A percentile compares a stretch with the other conserved stretches of the same genome.
These are phyloP conservation scores for Pythium phragmitis DNA, from an alignment of 352 stramenopile species.

Conservation along the genomic window DNA sequence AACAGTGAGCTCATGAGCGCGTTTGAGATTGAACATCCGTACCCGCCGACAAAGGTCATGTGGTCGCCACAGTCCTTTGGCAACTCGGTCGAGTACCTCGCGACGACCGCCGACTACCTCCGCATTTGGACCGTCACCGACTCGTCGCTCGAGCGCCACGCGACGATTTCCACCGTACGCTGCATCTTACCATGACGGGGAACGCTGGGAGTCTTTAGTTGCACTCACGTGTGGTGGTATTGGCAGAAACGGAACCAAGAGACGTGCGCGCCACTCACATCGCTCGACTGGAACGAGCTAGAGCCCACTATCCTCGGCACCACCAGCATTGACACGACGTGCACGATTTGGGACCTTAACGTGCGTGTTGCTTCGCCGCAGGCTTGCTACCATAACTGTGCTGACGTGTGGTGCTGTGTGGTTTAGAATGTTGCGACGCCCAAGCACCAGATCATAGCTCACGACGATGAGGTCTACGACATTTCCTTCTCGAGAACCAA, in stretches of 20 bases:
- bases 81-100: conserved; percentile 64
- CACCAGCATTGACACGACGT: conserved; percentile 97
- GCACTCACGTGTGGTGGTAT: not conserved
- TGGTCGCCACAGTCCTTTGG: conserved; percentile 66
- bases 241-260: conserved; percentile 72
- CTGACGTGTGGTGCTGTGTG: not conserved
- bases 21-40: conserved; percentile 81
- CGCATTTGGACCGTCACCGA: conserved; percentile 76
- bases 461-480: conserved; percentile 99
- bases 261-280: conserved; percentile 96
- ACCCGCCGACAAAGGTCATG: conserved; percentile 87
- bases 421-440: conserved; percentile 52
- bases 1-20: conserved; percentile 57
- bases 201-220: not conserved
- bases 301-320: conserved; percentile 96
- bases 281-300: conserved; percentile 98
- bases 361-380: conserved; percentile 38
- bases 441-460: conserved; percentile 96
- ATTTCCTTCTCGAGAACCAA: conserved; percentile 91
- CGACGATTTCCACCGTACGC: conserved; percentile 71
- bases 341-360: conserved; percentile 98
- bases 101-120: conserved; percentile 83
- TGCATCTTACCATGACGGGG: not conserved
- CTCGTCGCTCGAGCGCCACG: conserved; percentile 70
- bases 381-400: no score